phyloP scores from a whole-genome alignment of 75 land plant species.

The Selaginella moellendorffii region DNA sequence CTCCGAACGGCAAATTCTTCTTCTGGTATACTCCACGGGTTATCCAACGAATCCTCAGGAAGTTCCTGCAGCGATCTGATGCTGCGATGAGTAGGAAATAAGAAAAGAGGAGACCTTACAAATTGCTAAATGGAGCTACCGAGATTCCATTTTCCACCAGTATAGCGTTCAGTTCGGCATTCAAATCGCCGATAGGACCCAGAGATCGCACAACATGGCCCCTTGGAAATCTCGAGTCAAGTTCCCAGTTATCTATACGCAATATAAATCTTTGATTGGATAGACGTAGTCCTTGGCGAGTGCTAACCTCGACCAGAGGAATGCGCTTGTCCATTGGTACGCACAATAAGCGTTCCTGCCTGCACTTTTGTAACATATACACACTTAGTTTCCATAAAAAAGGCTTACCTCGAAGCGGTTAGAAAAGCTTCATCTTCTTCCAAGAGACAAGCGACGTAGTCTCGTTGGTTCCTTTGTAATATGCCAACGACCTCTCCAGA shows the following conservation, averaged over 20 bases:
- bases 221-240: slow-evolving; percentile 11
- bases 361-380: not conserved
- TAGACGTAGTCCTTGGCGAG: slow-evolving; percentile 11
- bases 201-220: slow-evolving; percentile 17
- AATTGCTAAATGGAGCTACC: slow-evolving; percentile 13
- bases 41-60: slow-evolving; percentile 14
- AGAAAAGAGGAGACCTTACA: no score
- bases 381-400: not conserved
- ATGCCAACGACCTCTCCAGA: slow-evolving; percentile 16
- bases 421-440: slow-evolving; percentile 11
- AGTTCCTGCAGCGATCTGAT: slow-evolving; percentile 18
- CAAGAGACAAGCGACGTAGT: slow-evolving; percentile 16
- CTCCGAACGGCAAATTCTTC: slow-evolving; percentile 12
- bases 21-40: slow-evolving; percentile 20
- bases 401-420: slow-evolving; percentile 5
- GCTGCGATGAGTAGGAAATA: no score
- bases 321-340: slow-evolving; percentile 20
- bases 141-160: slow-evolving; percentile 16
- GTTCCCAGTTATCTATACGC: slow-evolving; percentile 14
- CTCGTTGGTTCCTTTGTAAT: slow-evolving; percentile 13
- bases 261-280: slow-evolving; percentile 14
- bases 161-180: slow-evolving; percentile 12
- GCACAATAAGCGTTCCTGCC: slow-evolving; percentile 17
- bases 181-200: slow-evolving; percentile 17
- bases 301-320: slow-evolving; percentile 16